Evolutionary conservation across 202 grass and related monocot genomes (phyloP), one percentile per base, ranked within the genome.

Genomic region (Musa balbisiana): DNA sequence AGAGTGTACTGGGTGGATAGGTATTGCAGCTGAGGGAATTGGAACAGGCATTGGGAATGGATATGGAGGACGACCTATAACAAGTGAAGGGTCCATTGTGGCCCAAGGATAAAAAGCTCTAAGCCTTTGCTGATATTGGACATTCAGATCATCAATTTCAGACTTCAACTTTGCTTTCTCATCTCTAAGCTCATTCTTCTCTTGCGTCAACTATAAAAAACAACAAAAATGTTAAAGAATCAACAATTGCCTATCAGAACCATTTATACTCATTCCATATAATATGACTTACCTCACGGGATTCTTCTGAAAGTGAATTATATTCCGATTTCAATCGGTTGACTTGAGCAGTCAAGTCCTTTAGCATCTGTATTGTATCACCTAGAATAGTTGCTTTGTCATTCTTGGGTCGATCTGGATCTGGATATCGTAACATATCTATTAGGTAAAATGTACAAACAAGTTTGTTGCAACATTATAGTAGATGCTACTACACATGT

Each of bases 101-200:
- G 82, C 62, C 89, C 92, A 96, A 16, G 89, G 92, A 72, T 87
- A 92, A 29, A 89, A 13, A 64, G 85, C 78, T 23, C 70, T 74
- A 75, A 90, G 74, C 81, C 75, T 80, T 80, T 92, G 90, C 43
- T 92, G 86, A 84, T 89, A 89, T 72, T 91, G 89, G 27, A 71
- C 74, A 87, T 85, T 89, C 75, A 89, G 84, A 78, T 80, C 79
- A 87, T 97, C 90, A 80, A 92, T 85, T 26, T 89, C 90, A 51
- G 82, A 89, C 78, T 97, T 97, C 77, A 97, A 54, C 63, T 84
- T 79, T 82, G 84, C 76, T 80, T 92, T 97, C 75, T 97, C 93
- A 72, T 91, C 90, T 87, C 82, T 87, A 72, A 97, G 87, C 73
- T 97, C 93, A 73, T 84, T 89, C 78, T 92, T 97, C 84, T 92